A percentile compares a stretch with the other conserved stretches of the same genome.
phyloP scores from a whole-genome alignment of 495 filamentous ascomycete genomes.

The Penicillium manginii region DNA sequence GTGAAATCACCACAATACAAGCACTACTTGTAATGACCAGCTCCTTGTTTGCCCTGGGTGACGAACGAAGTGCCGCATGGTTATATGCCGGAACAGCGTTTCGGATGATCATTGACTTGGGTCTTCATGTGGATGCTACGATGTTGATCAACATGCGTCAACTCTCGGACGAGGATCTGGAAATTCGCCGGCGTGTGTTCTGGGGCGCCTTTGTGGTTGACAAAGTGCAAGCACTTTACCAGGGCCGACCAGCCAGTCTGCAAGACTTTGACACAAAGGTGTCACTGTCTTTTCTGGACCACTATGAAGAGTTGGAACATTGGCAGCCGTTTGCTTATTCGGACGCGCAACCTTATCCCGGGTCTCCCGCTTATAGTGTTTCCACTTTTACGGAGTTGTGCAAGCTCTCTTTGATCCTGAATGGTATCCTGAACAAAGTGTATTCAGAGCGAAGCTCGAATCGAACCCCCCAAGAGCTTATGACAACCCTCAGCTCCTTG shows the following conservation, averaged over 20 bases:
- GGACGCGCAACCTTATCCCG: conserved; percentile 18
- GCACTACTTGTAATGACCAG: conserved; percentile 37
- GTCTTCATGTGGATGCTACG: conserved; percentile 37
- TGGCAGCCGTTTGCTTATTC: conserved; percentile 32
- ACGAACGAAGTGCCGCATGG: conserved; percentile 37
- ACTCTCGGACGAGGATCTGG: conserved; percentile 37
- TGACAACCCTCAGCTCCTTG: conserved; percentile 13
- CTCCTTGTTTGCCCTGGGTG: conserved; percentile 31
- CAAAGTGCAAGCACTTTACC: conserved; percentile 42
- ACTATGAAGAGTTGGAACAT: conserved; percentile 38
- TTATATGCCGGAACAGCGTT: conserved; percentile 42
- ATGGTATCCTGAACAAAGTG: conserved; percentile 29
- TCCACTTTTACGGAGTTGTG: conserved; percentile 34
- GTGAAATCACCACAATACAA: conserved; percentile 36
- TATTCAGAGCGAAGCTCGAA: conserved; percentile 33
- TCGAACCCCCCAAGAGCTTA: conserved; percentile 22
- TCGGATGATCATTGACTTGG: conserved; percentile 45
- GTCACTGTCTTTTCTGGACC: conserved; percentile 33
- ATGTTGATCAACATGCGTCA: conserved; percentile 22
- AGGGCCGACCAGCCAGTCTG: conserved; percentile 34
- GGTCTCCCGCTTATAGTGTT: conserved; percentile 26
- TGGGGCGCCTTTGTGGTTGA: conserved; percentile 47
- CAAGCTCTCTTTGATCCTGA: conserved; percentile 30
- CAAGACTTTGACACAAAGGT: conserved; percentile 33
- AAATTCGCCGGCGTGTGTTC: conserved; percentile 45